Conservation (phyloP, 805 yeast genomes). For the Limtongia smithiae region DNA sequence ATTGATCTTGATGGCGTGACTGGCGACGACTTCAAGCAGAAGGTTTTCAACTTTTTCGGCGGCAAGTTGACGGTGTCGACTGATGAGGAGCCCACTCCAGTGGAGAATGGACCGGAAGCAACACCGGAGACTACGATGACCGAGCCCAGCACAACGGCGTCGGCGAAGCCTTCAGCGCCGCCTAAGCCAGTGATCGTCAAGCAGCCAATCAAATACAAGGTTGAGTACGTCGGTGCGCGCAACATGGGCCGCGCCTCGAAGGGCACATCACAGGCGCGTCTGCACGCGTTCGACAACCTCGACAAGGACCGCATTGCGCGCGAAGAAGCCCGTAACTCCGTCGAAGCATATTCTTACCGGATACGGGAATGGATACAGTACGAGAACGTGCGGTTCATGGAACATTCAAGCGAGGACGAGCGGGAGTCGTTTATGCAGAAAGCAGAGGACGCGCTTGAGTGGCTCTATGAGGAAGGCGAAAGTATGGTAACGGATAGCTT, state of each 20-base stretch:
- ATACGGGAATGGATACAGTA: conserved; percentile 60
- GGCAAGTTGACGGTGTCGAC: conserved; percentile 5
- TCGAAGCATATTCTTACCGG: conserved; percentile 72
- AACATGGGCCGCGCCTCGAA: conserved; percentile 46
- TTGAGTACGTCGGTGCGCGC: conserved; percentile 28
- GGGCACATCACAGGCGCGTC: conserved; percentile 45
- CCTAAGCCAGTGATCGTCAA: conserved; percentile 20
- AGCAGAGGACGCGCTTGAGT: conserved; percentile 51
- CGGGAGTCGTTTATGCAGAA: conserved; percentile 32
- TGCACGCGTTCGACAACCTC: conserved; percentile 50
- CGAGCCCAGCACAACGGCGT: conserved; percentile 18
- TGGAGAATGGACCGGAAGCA: conserved; percentile 5
- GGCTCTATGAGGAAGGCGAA: conserved; percentile 75
- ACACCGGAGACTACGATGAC: conserved; percentile 18
- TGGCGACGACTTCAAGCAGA: conserved; percentile 35
- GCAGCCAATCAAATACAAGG: conserved; percentile 30
- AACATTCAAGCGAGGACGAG: conserved; percentile 35
- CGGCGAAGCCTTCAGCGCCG: conserved; percentile 18
- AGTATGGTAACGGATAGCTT: conserved; percentile 45
- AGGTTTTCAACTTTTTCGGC: conserved; percentile 19
- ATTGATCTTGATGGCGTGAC: conserved; percentile 9
- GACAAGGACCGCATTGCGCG: conserved; percentile 54
- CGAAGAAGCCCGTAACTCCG: conserved; percentile 59
- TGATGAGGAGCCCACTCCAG: conserved; percentile 6
- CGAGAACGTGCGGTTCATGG: conserved; percentile 36